A percentile compares a stretch with the other conserved stretches of the same genome.
These are phyloP conservation scores for Linnemannia elongata DNA, from an alignment of 192 early-diverging fungal species.

Conservation along the genomic window DNA sequence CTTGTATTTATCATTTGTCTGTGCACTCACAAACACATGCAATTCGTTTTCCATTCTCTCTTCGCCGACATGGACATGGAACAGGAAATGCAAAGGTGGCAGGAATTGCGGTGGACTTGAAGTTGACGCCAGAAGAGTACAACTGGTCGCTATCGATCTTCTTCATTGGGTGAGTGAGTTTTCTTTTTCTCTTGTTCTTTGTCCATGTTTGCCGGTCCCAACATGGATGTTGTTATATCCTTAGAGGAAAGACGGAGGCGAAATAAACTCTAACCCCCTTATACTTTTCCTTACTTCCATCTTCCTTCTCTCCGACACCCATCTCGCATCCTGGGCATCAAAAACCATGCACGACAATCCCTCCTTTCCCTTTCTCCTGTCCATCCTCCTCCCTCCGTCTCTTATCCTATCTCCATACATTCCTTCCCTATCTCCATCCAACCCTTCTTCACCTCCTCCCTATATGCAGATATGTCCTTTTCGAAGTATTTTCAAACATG, in stretches of 20 bases:
- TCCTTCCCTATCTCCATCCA: not conserved
- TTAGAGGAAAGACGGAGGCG: not conserved
- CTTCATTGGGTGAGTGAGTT: slow-evolving; percentile 64
- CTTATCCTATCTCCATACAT: no score
- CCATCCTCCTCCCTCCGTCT: no score
- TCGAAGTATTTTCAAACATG: slow-evolving; percentile 78
- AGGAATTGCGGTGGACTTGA: slow-evolving; percentile 61
- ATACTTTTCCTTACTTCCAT: not conserved
- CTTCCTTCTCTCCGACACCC: no score
- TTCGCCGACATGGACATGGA: not conserved
- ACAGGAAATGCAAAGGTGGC: slow-evolving; percentile 71
- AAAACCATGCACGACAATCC: no score
- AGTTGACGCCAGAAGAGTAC: slow-evolving; percentile 60
- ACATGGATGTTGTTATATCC: not conserved
- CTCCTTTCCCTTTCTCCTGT: no score
- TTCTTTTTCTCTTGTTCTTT: not conserved
- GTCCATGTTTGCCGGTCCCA: not conserved
- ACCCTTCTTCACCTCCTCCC: not conserved
- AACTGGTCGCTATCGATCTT: slow-evolving; percentile 75
- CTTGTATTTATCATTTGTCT: not conserved
- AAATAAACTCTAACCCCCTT: not conserved
- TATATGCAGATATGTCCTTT: slow-evolving; percentile 61
- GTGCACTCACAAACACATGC: not conserved
- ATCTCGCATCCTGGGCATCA: no score
- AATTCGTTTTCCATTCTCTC: not conserved